phyloP scores from a whole-genome alignment of 2,329 filamentous ascomycete genomes.

The Aureobasidium sp. region DNA sequence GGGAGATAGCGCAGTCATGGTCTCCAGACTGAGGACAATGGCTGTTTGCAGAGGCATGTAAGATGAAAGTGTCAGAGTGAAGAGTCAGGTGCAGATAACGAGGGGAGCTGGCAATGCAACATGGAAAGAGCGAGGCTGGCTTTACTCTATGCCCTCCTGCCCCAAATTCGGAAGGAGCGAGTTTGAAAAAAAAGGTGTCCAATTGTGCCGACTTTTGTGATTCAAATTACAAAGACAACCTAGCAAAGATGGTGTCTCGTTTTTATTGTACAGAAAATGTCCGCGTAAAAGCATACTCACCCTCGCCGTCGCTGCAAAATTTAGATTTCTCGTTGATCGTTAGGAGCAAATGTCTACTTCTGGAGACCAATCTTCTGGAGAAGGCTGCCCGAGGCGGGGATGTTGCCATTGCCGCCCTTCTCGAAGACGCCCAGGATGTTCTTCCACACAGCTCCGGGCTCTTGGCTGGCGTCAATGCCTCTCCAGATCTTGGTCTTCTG shows the following conservation, averaged over 20 bases:
- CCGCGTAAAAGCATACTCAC: neutral
- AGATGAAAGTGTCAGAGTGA: neutral
- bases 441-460: slow-evolving; percentile 94
- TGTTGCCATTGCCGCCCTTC: slow-evolving; percentile 29
- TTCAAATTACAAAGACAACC: slow-evolving; percentile 6
- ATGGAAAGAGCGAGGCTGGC: slow-evolving; percentile 1
- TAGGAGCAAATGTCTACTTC: slow-evolving; percentile 29
- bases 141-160: neutral
- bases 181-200: neutral
- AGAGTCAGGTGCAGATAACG: neutral
- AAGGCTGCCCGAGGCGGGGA: slow-evolving; percentile 31
- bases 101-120: neutral
- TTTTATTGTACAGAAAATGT: slow-evolving; percentile 5
- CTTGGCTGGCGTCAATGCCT: slow-evolving; percentile 89
- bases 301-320: slow-evolving; percentile 1
- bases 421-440: slow-evolving; percentile 77
- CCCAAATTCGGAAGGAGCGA: neutral
- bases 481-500: slow-evolving; percentile 96
- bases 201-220: slow-evolving; percentile 10
- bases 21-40: neutral
- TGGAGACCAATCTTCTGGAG: slow-evolving; percentile 47
- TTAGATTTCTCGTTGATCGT: slow-evolving; percentile 1
- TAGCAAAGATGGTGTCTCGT: slow-evolving; percentile 1
- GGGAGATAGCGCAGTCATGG: neutral
- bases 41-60: slow-evolving; percentile 1